Evolutionary conservation across 2,329 filamentous ascomycete species (phyloP), one percentile per base, ranked within the genome.

Genomic region (Eutypella sp.): DNA sequence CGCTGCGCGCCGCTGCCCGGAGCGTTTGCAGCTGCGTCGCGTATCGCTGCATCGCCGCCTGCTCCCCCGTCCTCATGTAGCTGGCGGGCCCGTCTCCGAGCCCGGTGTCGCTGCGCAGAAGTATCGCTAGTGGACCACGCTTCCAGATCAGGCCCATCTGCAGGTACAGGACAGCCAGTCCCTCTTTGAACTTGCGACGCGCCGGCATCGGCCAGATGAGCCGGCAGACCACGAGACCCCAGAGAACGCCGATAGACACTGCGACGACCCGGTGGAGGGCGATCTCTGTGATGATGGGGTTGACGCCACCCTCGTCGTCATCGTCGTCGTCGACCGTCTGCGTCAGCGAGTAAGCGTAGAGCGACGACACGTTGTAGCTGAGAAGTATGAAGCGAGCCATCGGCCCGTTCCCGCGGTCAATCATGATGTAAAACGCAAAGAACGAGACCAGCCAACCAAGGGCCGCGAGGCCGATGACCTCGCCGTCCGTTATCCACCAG

Each of bases 81-180:
- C 82, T 80, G n/a, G n/a, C n/a, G n/a, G n/a, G n/a, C n/a, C n/a
- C 45, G 65, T 61, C 29, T 76, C 68, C 4, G 73, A 71, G 20
- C 18, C 36, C 18, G 19, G 49, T 68, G 52, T 79, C 71, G 48
- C 75, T 81, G 39, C 82, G 75, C 1, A 83, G 70, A 45, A 96
- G 76, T 6, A 84, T 81, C 4, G 87, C 85, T 20, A 99, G 72
- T 0, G 93, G 93, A 8, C 95, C 92, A 38, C 91, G 82, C 68
- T 92, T 95, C 93, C 93, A 99, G 53, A 97, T 91, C 27, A 99
- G 76, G 15, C 90, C 89, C 82, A 99, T 91, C 47, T 95, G 88
- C 6, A 99, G 76, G 79, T 93, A 97, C 11, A 99, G 73, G n/a
- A 96, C 75, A 23, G 89, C 88, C 10, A 96, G 75, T 2, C 92